phyloP scores from a whole-genome alignment of 352 stramenopile species.

The Aphanomyces euteiches region DNA sequence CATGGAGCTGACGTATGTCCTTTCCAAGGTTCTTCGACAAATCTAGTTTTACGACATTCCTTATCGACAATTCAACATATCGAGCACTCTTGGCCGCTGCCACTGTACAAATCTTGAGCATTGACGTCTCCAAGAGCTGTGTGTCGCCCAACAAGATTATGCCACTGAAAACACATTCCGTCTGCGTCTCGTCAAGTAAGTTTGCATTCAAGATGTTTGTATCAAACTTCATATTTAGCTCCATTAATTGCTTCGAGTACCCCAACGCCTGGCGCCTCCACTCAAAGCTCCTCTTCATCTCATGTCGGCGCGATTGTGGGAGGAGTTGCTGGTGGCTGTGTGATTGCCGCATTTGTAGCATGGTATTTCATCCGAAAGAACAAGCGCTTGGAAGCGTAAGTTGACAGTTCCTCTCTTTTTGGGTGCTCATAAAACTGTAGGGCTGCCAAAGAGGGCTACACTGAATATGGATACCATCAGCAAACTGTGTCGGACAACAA shows the following conservation, averaged over 20 bases:
- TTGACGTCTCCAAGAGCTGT: slow-evolving; percentile 18
- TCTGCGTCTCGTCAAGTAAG: slow-evolving; percentile 23
- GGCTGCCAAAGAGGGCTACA: neutral
- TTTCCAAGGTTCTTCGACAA: slow-evolving; percentile 10
- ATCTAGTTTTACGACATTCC: slow-evolving; percentile 26
- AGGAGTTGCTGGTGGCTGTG: neutral
- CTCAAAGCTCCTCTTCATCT: neutral
- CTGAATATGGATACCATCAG: neutral
- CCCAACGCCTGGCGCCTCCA: neutral
- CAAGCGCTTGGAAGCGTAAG: no score
- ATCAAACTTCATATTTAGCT: neutral
- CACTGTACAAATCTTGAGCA: slow-evolving; percentile 8
- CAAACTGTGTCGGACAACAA: neutral
- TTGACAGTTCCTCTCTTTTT: no score
- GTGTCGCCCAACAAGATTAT: slow-evolving; percentile 7
- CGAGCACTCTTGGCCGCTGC: slow-evolving; percentile 1
- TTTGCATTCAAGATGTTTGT: neutral
- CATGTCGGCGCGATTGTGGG: slow-evolving; percentile 2
- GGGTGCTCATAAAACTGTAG: no score
- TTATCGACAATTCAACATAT: slow-evolving; percentile 15
- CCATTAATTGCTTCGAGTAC: neutral
- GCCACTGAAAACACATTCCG: slow-evolving; percentile 19
- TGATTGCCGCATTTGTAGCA: neutral
- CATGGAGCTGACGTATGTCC: neutral
- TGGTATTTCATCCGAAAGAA: neutral